Percentiles rank a stretch among this genome's conserved stretches.
These are phyloP conservation scores for Globisporangium splendens DNA, from an alignment of 352 stramenopile species.

Conservation along the genomic window DNA sequence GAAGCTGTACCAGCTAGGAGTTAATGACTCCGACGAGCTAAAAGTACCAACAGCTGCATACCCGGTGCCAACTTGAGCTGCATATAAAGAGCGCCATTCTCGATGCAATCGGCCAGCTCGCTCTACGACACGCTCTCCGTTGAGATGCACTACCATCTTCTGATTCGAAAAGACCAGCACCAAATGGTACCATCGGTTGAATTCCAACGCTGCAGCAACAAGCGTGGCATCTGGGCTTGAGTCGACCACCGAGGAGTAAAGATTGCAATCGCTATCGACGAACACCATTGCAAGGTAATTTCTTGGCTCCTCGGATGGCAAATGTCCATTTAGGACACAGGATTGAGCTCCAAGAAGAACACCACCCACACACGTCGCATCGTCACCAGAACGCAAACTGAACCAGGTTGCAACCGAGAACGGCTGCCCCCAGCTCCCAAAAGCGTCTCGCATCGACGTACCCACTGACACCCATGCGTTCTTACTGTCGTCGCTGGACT, in stretches of 20 bases:
- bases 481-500: too few species aligned
- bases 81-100: constrained; percentile 14
- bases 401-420: constrained; percentile 25
- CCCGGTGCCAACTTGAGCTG: constrained; percentile 26
- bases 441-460: constrained; percentile 12
- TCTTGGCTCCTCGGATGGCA: constrained; percentile 8
- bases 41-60: constrained; percentile 9
- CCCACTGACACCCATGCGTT: constrained; percentile 3
- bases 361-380: constrained; percentile 4
- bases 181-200: constrained; percentile 33
- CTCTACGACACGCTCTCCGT: constrained; percentile 18
- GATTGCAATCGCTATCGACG: constrained; percentile 13
- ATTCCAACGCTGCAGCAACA: constrained; percentile 9
- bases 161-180: constrained; percentile 22
- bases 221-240: background rate
- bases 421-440: constrained; percentile 5
- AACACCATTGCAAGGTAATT: constrained; percentile 16
- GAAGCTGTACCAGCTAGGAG: constrained; percentile 27
- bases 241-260: constrained; percentile 18
- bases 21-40: background rate
- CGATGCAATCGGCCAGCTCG: background rate
- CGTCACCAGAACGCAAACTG: constrained; percentile 10
- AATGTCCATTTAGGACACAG: background rate
- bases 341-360: constrained; percentile 7
- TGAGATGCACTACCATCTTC: constrained; percentile 20